Evolutionary conservation across 768 basidiomycete genomes (phyloP), one percentile per base, ranked within the genome.

Genomic region (Boletus eberwhitei): DNA sequence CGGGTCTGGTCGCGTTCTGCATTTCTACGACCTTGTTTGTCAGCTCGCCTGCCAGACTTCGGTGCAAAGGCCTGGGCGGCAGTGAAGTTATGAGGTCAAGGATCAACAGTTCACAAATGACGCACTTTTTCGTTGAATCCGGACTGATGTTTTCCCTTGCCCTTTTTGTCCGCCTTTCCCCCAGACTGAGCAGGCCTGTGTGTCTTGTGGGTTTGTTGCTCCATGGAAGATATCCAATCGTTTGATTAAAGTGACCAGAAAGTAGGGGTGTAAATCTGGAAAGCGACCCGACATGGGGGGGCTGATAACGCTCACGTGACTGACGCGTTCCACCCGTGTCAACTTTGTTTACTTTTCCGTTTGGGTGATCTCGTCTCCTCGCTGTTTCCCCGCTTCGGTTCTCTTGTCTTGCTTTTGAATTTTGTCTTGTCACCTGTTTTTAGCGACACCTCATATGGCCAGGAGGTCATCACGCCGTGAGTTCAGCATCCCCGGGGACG

Each of bases 1-100:
- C 94, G 82, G 2, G 92, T 91, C 73, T 99, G 96, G 68, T 97
- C 93, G 51, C 86, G 83, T 68, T 99, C 97, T 29, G 85, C 94
- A 53, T 90, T 94, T 50, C 97, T 80, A 19, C 96, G 81, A 8
- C 90, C 95, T 68, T 95, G 90, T 32, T 84, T 77, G 64, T 97
- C 92, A 39, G 96, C 97, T 48, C 85, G 79, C 55, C 91, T 84
- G 58, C 92, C 96, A 35, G 93, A 97, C 73, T 82, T 88, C 32
- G 88, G 90, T 16, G 93, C 94, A 72, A 98, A 98, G 2, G 96
- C 96, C 93, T 61, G 32, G 14, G 2, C 45, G 13, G 36, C 1
- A 16, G 26, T 13, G 7, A 48, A 26, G 16, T 41, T n/a, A 22
- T 42, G 37, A 49, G 8, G 19, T 51, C 32, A 12, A 13, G 6